A percentile compares a stretch with the other conserved stretches of the same genome.
Evolutionary conservation across 768 basidiomycete species (phyloP).

Genomic region (Cyclocybe cylindracea): DNA sequence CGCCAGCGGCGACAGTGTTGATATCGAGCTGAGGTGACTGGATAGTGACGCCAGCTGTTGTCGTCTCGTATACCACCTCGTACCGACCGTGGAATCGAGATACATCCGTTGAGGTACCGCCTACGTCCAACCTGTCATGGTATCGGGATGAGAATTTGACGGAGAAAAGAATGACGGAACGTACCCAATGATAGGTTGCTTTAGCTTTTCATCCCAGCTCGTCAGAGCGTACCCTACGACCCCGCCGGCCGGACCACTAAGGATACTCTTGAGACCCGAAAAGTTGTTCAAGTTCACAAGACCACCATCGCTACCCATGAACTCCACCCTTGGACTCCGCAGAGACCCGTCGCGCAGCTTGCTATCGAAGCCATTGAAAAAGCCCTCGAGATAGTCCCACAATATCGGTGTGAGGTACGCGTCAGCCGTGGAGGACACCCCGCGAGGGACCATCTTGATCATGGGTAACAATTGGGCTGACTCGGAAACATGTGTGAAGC

Average conservation of each 20-base stretch:
- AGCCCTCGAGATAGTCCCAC: slow-evolving; percentile 82
- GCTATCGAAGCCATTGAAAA: slow-evolving; percentile 85
- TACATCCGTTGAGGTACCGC: slow-evolving; percentile 94
- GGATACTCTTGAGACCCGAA: slow-evolving; percentile 89
- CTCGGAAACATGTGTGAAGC: slow-evolving; percentile 90
- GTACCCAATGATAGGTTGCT: slow-evolving; percentile 82
- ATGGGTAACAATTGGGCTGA: slow-evolving; percentile 87
- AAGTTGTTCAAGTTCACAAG: slow-evolving; percentile 81
- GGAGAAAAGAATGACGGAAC: slow-evolving; percentile 21
- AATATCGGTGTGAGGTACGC: slow-evolving; percentile 95
- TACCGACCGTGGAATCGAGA: slow-evolving; percentile 90
- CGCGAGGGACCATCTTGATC: slow-evolving; percentile 96
- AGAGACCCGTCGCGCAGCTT: slow-evolving; percentile 62
- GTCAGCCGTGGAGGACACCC: slow-evolving; percentile 90
- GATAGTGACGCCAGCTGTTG: slow-evolving; percentile 91
- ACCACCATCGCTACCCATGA: slow-evolving; percentile 95
- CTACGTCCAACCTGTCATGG: slow-evolving; percentile 74
- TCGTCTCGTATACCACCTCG: slow-evolving; percentile 93
- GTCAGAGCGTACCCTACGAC: slow-evolving; percentile 95
- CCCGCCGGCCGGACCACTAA: slow-evolving; percentile 93
- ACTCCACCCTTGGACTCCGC: slow-evolving; percentile 77
- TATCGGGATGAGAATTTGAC: neutral
- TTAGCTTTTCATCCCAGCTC: slow-evolving; percentile 78
- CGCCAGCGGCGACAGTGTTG: slow-evolving; percentile 95
- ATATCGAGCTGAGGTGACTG: slow-evolving; percentile 94